phyloP scores from a whole-genome alignment of 768 basidiomycete species.

The Amanita thiersii region DNA sequence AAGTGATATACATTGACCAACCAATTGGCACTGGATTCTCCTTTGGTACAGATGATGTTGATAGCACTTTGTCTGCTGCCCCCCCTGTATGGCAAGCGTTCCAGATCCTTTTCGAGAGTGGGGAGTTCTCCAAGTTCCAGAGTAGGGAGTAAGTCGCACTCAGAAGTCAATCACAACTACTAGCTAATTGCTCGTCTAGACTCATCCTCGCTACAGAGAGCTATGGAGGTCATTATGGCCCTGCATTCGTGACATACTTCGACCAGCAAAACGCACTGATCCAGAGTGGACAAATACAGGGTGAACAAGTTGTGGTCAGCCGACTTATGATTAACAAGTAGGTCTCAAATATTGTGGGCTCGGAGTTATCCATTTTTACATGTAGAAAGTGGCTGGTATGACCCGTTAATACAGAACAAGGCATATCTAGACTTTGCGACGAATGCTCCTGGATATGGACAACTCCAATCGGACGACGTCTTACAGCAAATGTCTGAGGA shows the following conservation, averaged over 20 bases:
- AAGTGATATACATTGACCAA: conserved; percentile 68
- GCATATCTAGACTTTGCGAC: conserved; percentile 55
- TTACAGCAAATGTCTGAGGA: conserved; percentile 38
- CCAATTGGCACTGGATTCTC: conserved; percentile 64
- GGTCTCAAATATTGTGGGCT: conserved; percentile 4
- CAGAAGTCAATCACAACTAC: neutral
- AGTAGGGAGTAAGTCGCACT: conserved; percentile 41
- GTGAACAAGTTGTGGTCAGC: conserved; percentile 44
- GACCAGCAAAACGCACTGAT: conserved; percentile 54
- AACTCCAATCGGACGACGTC: conserved; percentile 39
- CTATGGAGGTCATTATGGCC: conserved; percentile 64
- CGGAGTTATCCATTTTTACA: conserved; percentile 1
- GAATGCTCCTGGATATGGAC: conserved; percentile 60
- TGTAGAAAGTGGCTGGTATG: conserved; percentile 49
- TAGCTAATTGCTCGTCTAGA: conserved; percentile 18
- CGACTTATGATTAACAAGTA: conserved; percentile 63
- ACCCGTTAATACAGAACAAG: conserved; percentile 54
- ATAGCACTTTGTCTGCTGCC: conserved; percentile 49
- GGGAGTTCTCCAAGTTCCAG: conserved; percentile 40
- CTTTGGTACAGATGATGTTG: conserved; percentile 46
- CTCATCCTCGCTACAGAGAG: conserved; percentile 61
- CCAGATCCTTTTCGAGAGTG: conserved; percentile 54
- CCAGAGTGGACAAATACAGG: conserved; percentile 30
- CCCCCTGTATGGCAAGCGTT: conserved; percentile 54
- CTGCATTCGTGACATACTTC: conserved; percentile 57